A percentile compares a stretch with the other conserved stretches of the same genome.
Evolutionary conservation across 169 alveolate genomes (phyloP).

Genomic region (Neospora caninum): DNA sequence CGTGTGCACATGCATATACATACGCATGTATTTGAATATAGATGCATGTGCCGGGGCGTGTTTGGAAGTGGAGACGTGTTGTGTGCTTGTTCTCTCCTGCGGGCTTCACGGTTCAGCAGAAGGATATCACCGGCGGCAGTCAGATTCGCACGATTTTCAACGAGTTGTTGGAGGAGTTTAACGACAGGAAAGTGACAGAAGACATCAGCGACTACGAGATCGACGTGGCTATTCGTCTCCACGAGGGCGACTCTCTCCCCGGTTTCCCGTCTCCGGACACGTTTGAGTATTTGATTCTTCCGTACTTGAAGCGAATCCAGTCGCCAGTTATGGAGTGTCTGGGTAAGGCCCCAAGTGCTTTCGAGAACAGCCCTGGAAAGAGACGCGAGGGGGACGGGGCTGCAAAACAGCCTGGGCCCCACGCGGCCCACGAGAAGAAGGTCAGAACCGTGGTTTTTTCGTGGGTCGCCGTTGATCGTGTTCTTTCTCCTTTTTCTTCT

Average conservation of each 20-base stretch:
- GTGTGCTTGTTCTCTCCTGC: neutral
- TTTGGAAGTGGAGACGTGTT: neutral
- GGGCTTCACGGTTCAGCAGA: neutral
- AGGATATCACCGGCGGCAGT: slow-evolving; percentile 85
- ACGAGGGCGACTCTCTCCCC: slow-evolving; percentile 98
- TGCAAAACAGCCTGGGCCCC: too few species aligned
- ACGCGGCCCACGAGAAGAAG: too few species aligned
- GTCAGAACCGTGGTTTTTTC: neutral
- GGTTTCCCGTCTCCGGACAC: slow-evolving; percentile 98
- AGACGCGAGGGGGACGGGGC: neutral
- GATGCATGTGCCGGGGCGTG: neutral
- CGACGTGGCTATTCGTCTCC: slow-evolving; percentile 95
- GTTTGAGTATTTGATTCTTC: slow-evolving; percentile 94
- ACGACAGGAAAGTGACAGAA: slow-evolving; percentile 81
- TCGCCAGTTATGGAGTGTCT: slow-evolving; percentile 89
- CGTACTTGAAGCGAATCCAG: slow-evolving; percentile 92
- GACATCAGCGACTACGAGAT: slow-evolving; percentile 88
- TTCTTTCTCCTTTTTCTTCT: neutral
- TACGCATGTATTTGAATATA: neutral
- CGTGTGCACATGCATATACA: neutral
- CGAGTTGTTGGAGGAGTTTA: slow-evolving; percentile 90
- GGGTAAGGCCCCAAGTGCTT: slow-evolving; percentile 52
- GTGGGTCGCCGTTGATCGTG: neutral
- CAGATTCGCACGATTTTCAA: slow-evolving; percentile 89
- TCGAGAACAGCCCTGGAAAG: too few species aligned